Base-by-base conservation (phyloP, 2,329 filamentous ascomycete species). In the Trichoderma sp. region DNA sequence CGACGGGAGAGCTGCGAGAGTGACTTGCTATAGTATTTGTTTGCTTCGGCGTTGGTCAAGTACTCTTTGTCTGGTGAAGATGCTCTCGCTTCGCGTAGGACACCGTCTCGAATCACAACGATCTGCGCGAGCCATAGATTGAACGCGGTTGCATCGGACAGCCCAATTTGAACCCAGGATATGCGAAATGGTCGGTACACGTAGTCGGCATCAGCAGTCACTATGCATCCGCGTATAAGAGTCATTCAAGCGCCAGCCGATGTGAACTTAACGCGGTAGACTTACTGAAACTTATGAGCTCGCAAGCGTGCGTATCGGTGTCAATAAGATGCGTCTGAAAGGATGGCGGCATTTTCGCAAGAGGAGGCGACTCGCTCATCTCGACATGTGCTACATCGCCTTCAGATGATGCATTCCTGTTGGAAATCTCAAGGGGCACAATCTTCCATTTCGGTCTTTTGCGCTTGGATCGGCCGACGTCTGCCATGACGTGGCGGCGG, bases 401-500 rank as follows among this genome's bases (percentile, higher is more conserved):
- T n/a, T 15, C 47, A 10, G 47, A 3, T 44, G 24, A n/a, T 28
- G 12, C 2, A 15, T 24, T 15, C 5, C 3, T 30, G 21, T 10
- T 3, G 21, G 47, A 21, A 10, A 61, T 5, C 15, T 61, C 21
- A 48, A 61, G 58, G 5, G 58, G 47, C 10, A 61, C 21, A 44
- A 61, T 44, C 21, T 26, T 28, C n/a, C 30, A 61, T 24, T 21
- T 30, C 17, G 58, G 17, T 34, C 28, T 61, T 61, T 61, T 61
- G 5, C 58, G 58, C 24, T 39, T 61, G 14, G 30, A 43, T 10
- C 58, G 58, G 1, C 58, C 58, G n/a, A 61, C 47, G 19, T 61
- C 47, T 52, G 45, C 47, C 58, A 61, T 61, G 24, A 61, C 47
- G 43, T 61, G 58, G 12, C 58, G 58, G n/a, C 58, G 58, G 43